These are phyloP conservation scores for Moesziomyces sp. DNA, from an alignment of 1,284 basidiomycete genomes.

Conservation along the genomic window DNA sequence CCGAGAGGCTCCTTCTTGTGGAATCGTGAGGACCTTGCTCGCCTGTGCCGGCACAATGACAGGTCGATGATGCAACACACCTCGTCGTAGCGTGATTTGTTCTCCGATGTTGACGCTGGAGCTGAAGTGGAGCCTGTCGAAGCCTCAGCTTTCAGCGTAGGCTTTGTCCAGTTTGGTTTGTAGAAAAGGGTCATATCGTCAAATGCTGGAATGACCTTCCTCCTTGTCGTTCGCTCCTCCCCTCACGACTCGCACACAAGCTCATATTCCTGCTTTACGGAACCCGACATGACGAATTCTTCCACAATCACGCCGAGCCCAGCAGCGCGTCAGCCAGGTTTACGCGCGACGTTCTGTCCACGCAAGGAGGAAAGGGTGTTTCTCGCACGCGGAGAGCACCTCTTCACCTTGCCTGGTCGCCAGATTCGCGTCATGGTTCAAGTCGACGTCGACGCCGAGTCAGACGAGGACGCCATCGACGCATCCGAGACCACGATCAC, in stretches of 20 bases:
- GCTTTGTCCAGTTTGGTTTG: not conserved
- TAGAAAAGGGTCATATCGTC: not conserved
- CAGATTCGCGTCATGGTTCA: not conserved
- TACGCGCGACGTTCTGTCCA: slow-evolving; percentile 13
- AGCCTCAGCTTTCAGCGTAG: not conserved
- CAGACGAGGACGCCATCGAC: slow-evolving; percentile 2
- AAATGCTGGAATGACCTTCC: not conserved
- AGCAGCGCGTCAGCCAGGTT: slow-evolving; percentile 18
- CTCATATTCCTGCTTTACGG: not conserved
- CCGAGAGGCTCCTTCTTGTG: not conserved
- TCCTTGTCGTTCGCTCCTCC: not conserved
- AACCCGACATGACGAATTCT: not conserved
- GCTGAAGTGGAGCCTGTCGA: not conserved
- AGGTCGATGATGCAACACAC: not conserved
- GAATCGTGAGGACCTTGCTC: not conserved
- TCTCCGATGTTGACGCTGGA: not conserved
- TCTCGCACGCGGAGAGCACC: slow-evolving; percentile 13
- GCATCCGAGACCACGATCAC: slow-evolving; percentile 6
- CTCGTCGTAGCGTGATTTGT: not conserved
- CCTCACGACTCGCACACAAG: not conserved
- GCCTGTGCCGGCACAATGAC: not conserved
- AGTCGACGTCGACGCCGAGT: slow-evolving; percentile 7
- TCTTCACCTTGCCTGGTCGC: slow-evolving; percentile 18
- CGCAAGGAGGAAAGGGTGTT: slow-evolving; percentile 19
- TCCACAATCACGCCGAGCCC: slow-evolving; percentile 2